These are phyloP conservation scores for Kwoniella shivajii DNA, from an alignment of 1,284 basidiomycete species.

Conservation along the genomic window DNA sequence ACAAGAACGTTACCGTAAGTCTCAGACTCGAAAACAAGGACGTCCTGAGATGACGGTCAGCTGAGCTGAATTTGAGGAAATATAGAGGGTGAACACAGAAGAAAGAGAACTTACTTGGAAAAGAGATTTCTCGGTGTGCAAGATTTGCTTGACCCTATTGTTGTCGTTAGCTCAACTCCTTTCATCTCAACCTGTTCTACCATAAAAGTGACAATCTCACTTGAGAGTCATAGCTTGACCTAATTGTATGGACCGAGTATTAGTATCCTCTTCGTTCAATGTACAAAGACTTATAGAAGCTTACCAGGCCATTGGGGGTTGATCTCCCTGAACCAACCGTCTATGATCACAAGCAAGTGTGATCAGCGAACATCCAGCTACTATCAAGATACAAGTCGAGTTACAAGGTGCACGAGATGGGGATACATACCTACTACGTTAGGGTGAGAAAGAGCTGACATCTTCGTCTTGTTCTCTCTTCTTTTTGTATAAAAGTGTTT, in stretches of 20 bases:
- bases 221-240: slow-evolving; percentile 91
- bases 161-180: slow-evolving; percentile 6
- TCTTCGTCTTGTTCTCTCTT: too few species aligned
- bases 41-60: slow-evolving; percentile 65
- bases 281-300: slow-evolving; percentile 34
- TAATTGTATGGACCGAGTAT: slow-evolving; percentile 16
- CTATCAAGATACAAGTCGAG: too few species aligned
- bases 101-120: slow-evolving; percentile 58
- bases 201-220: slow-evolving; percentile 34
- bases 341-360: slow-evolving; percentile 53
- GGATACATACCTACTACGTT: slow-evolving; percentile 19
- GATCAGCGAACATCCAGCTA: too few species aligned
- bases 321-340: slow-evolving; percentile 98
- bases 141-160: slow-evolving; percentile 79
- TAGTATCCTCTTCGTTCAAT: slow-evolving; percentile 19
- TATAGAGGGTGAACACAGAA: neutral
- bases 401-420: too few species aligned
- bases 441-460: slow-evolving; percentile 22
- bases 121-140: slow-evolving; percentile 89
- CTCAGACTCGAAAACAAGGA: slow-evolving; percentile 92
- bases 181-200: neutral
- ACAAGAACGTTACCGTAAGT: slow-evolving; percentile 95
- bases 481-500: neutral
- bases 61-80: too few species aligned
- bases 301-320: slow-evolving; percentile 91